A percentile compares a stretch with the other conserved stretches of the same genome.
These are phyloP conservation scores for Pleurotus cornucopiae DNA, from an alignment of 768 basidiomycete genomes.

Conservation along the genomic window DNA sequence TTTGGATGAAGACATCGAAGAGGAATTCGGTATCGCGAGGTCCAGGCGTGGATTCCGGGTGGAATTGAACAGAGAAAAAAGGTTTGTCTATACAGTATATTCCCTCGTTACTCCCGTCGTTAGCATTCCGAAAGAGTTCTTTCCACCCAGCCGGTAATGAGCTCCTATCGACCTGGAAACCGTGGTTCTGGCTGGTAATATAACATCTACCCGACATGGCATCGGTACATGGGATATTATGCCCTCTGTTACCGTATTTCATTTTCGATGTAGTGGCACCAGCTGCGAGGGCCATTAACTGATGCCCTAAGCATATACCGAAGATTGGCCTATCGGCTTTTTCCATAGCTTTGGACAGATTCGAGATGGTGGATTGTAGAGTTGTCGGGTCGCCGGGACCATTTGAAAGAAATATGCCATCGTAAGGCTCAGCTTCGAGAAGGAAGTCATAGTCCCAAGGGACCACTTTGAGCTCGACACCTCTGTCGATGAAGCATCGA, in stretches of 20 bases:
- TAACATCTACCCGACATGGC: conserved; percentile 93
- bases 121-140: conserved; percentile 93
- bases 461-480: conserved; percentile 94
- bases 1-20: conserved; percentile 95
- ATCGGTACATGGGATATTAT: conserved; percentile 97
- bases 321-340: conserved; percentile 85
- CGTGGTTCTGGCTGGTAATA: conserved; percentile 99
- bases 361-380: conserved; percentile 65
- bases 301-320: conserved; percentile 98
- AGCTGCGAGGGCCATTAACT: conserved; percentile 90
- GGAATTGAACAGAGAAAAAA: conserved; percentile 99
- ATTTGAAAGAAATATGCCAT: conserved; percentile 96
- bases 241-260: conserved; percentile 99
- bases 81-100: conserved; percentile 91
- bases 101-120: conserved; percentile 96
- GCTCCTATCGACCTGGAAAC: conserved; percentile 85
- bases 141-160: conserved; percentile 85
- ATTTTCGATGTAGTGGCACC: conserved; percentile 96
- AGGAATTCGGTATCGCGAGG: conserved; percentile 98
- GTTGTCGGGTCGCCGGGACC: conserved; percentile 96
- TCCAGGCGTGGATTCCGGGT: conserved; percentile 95
- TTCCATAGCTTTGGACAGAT: conserved; percentile 63
- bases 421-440: conserved; percentile 74
- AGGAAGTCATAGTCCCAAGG: conserved; percentile 97
- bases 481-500: conserved; percentile 88